phyloP scores from a whole-genome alignment of 2,329 filamentous ascomycete species.

The Diaporthe helianthi region DNA sequence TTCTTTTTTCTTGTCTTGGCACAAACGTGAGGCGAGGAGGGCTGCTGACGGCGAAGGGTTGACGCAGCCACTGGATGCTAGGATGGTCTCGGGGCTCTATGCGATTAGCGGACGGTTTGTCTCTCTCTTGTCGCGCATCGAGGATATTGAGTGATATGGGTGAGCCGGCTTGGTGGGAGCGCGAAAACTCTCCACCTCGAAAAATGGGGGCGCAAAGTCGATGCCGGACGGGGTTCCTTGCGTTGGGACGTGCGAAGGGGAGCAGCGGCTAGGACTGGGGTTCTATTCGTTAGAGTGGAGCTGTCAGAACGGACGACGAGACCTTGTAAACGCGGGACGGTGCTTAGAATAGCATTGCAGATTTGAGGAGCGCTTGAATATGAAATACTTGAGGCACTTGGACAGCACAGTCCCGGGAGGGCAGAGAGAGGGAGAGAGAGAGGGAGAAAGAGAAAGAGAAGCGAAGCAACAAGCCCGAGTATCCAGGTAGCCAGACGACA shows the following conservation, averaged over 20 bases:
- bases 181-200: constrained; percentile 45
- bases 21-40: constrained; percentile 23
- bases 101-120: constrained; percentile 33
- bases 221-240: constrained; percentile 42
- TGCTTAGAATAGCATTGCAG: constrained; percentile 30
- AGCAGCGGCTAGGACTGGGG: constrained; percentile 36
- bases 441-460: not conserved
- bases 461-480: constrained; percentile 19
- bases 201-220: constrained; percentile 43
- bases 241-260: constrained; percentile 31
- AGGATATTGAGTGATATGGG: constrained; percentile 34
- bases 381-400: constrained; percentile 31
- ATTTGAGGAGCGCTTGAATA: constrained; percentile 30
- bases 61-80: constrained; percentile 29
- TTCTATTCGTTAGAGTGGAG: constrained; percentile 35
- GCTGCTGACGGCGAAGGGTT: constrained; percentile 28
- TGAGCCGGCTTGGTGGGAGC: constrained; percentile 42
- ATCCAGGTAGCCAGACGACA: constrained; percentile 19
- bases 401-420: constrained; percentile 1
- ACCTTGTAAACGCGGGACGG: constrained; percentile 33
- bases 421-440: constrained; percentile 4
- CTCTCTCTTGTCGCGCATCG: constrained; percentile 34
- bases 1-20: constrained; percentile 37
- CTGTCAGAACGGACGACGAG: constrained; percentile 33
- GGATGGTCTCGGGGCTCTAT: constrained; percentile 32